phyloP scores from a whole-genome alignment of 2,329 filamentous ascomycete genomes.

The Neofusicoccum sp. region DNA sequence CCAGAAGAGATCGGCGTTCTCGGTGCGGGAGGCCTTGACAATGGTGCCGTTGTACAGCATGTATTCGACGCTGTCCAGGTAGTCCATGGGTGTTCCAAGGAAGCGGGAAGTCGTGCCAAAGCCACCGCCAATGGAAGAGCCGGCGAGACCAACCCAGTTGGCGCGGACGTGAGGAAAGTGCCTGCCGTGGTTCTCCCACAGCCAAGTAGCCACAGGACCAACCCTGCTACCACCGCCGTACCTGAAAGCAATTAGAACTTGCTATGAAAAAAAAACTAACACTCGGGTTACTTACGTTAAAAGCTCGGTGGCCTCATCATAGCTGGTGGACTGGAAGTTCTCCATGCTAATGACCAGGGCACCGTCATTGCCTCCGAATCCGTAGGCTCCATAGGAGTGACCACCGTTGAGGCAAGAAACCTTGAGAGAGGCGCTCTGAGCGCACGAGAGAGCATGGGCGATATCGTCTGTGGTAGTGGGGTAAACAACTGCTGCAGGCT shows the following conservation, averaged over 20 bases:
- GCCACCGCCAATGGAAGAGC: conserved; percentile 25
- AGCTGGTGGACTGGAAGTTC: conserved; percentile 24
- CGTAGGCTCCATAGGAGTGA: conserved; percentile 27
- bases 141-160: conserved; percentile 25
- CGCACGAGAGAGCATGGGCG: conserved; percentile 24
- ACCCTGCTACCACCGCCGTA: conserved; percentile 26
- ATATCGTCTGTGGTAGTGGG: conserved; percentile 22
- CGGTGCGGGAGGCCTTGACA: conserved; percentile 17
- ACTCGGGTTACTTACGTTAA: conserved; percentile 23
- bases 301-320: conserved; percentile 23
- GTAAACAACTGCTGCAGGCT: conserved; percentile 23
- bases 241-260: conserved; percentile 14
- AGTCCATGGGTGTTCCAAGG: conserved; percentile 27
- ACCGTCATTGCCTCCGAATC: conserved; percentile 24
- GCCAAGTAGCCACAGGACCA: conserved; percentile 25
- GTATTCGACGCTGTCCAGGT: conserved; percentile 24
- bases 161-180: conserved; percentile 28
- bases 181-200: conserved; percentile 27
- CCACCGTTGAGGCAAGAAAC: conserved; percentile 25
- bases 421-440: conserved; percentile 22
- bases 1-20: conserved; percentile 20
- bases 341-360: conserved; percentile 27
- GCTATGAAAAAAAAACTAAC: conserved; percentile 20
- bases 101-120: conserved; percentile 27
- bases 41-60: conserved; percentile 11